Evolutionary conservation across 805 yeast species (phyloP), one percentile per base, ranked within the genome.

Genomic region (Saturnispora quitensis): DNA sequence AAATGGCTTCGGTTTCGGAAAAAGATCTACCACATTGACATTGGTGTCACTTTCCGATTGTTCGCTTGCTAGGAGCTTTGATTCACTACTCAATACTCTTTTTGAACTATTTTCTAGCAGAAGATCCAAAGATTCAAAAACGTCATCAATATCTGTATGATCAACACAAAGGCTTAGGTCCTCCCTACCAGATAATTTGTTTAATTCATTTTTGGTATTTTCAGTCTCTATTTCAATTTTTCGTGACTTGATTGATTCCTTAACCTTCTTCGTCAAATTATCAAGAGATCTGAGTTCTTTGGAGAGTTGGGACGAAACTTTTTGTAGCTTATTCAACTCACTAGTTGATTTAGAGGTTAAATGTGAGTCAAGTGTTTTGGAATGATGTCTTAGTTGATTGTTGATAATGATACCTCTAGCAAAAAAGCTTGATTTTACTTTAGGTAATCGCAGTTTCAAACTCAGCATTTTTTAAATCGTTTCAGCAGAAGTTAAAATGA

Each of bases 141-240:
- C 61, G 38, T 60, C 63, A 20, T 62, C 62, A 3, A 66, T 64
- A 35, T 63, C 67, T 9, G 57, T 56, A 10, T 63, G 62, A 3
- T 54, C 50, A 10, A 34, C 10, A n/a, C 27, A 25, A 33, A 46
- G 43, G 5, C 52, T 56, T 31, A 31, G 5, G 13, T 31, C 34
- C 13, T 55, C 51, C 40, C 58, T 60, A 27, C 60, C 55, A 4
- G 59, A 43, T 31, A 31, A 12, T 13, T 48, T 43, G n/a, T 53
- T 52, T 1, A 64, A 45, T n/a, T 64, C 65, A 15, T 55, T 43
- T 27, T 52, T 58, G 9, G 54, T 51, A n/a, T 47, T 35, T 25
- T 59, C 45, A 22, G 56, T 56, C 28, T 54, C 44, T 12, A 17
- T 31, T n/a, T 53, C 55, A 51, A 59, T 62, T 47, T 58, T 52